Conservation (phyloP, 2,329 filamentous ascomycete genomes). For the Beauveria medogensis region DNA sequence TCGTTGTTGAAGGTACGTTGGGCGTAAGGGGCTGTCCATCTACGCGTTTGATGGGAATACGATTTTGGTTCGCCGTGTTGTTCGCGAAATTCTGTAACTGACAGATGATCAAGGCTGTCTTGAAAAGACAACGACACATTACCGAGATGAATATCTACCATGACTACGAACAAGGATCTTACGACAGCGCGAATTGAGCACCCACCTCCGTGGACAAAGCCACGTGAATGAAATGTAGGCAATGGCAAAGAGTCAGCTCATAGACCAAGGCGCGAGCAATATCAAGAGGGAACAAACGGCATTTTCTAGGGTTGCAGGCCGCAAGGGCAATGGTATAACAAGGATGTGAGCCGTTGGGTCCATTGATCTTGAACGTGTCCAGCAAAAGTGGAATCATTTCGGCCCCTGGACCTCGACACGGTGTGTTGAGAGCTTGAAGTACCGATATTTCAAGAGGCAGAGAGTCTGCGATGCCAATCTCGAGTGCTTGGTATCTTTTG, state of each 20-base stretch:
- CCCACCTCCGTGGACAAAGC: constrained; percentile 6
- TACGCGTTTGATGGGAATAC: neutral
- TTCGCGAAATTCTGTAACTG: neutral
- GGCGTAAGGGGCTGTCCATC: neutral
- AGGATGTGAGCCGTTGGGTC: neutral
- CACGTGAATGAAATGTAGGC: constrained; percentile 5
- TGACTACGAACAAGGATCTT: neutral
- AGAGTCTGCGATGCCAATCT: constrained; percentile 8
- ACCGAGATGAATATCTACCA: neutral
- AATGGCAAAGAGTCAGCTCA: constrained; percentile 4
- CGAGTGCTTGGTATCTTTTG: constrained; percentile 6
- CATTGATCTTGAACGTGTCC: neutral
- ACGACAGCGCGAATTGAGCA: neutral
- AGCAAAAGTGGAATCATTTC: neutral
- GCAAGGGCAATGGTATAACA: neutral
- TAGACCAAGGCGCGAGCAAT: constrained; percentile 6
- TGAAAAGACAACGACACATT: neutral
- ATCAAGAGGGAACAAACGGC: neutral
- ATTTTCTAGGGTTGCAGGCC: neutral
- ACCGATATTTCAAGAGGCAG: neutral
- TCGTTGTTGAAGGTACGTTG: neutral
- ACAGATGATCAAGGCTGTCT: neutral
- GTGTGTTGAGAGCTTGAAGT: neutral
- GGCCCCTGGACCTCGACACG: neutral
- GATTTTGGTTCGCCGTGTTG: neutral